Evolutionary conservation across 805 yeast genomes (phyloP).

Genomic region (Spathaspora gorwiae): DNA sequence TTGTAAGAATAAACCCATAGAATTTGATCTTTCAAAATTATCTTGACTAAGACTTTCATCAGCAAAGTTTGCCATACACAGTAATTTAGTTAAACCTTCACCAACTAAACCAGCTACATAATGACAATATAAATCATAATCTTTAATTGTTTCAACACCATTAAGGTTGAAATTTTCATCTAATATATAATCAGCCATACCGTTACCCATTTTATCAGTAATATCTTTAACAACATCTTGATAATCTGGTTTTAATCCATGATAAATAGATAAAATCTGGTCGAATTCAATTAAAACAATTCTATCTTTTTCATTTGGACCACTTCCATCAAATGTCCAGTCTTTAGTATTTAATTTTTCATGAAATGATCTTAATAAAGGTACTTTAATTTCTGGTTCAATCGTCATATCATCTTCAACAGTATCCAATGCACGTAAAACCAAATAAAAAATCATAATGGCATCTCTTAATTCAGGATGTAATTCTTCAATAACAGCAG

Average conservation of each 20-base stretch:
- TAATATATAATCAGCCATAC: constrained; percentile 91
- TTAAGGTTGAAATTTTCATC: constrained; percentile 72
- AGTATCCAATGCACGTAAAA: constrained; percentile 89
- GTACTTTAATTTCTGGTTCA: constrained; percentile 65
- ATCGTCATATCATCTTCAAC: constrained; percentile 94
- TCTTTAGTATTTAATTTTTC: constrained; percentile 56
- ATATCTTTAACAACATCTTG: constrained; percentile 76
- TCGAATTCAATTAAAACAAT: constrained; percentile 78
- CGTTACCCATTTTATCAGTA: constrained; percentile 86
- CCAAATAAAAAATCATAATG: constrained; percentile 77
- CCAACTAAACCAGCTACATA: constrained; percentile 98
- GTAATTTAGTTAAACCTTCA: constrained; percentile 83
- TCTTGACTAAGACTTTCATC: constrained; percentile 44
- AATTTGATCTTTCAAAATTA: constrained; percentile 57
- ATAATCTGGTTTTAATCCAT: constrained; percentile 66
- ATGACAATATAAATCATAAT: constrained; percentile 89
- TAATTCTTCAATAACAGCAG: constrained; percentile 87
- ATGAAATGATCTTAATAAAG: constrained; percentile 66
- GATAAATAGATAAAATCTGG: constrained; percentile 63
- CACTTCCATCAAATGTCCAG: constrained; percentile 79
- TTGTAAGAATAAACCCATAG: constrained; percentile 94
- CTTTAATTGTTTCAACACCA: constrained; percentile 75
- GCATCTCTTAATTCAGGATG: constrained; percentile 85
- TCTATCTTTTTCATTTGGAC: constrained; percentile 77
- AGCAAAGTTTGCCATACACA: constrained; percentile 71